Evolutionary conservation across 345 rosid genomes (phyloP), one percentile per base, ranked within the genome.

Genomic region (Eucalyptus decipiens): DNA sequence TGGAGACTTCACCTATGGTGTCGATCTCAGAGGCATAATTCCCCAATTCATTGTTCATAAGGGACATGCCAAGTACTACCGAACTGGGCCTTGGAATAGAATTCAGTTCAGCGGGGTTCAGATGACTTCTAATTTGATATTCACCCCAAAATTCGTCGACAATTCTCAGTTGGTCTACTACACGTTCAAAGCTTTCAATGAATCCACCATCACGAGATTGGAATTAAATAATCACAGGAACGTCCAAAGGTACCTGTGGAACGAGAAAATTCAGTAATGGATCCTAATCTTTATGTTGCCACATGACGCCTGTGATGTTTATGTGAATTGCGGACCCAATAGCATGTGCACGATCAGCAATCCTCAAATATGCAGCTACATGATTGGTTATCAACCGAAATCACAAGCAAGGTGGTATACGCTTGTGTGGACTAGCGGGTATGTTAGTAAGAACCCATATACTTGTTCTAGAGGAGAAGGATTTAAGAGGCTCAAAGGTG

Each of bases 371-470:
- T 92, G 93, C 32, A 65, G 43, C 4, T 93, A 92, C 72, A 51
- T 90, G 30, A 88, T 88, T 4, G 93, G 93, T 4, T 93, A 88
- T 56, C 67, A 85, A 28, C 92, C 93, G 19, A 88, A 87, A 40
- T 88, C 80, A 37, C 40, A 19, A 6, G 15, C 15, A 19, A 83
- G 62, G 34, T 90, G 91, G 93, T 21, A 83, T 43, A 52, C 87
- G 69, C 47, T 89, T 43, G 90, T 88, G 51, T 88, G 87, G 43
- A 65, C 89, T 5, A 91, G 56, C 26, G 92, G 93, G 5, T 93
- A 92, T 85, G 89, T 88, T 18, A 85, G 11, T 45, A 45, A 45
- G 90, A 85, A 40, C 45, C 85, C 54, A 19, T 34, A 37, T 30
- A 54, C 24, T 28, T 90, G 91, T 40, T 90, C 58, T 19, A 54